Evolutionary conservation across 306 rosid species (phyloP).

Genomic region (Hippophae gyantsensis): DNA sequence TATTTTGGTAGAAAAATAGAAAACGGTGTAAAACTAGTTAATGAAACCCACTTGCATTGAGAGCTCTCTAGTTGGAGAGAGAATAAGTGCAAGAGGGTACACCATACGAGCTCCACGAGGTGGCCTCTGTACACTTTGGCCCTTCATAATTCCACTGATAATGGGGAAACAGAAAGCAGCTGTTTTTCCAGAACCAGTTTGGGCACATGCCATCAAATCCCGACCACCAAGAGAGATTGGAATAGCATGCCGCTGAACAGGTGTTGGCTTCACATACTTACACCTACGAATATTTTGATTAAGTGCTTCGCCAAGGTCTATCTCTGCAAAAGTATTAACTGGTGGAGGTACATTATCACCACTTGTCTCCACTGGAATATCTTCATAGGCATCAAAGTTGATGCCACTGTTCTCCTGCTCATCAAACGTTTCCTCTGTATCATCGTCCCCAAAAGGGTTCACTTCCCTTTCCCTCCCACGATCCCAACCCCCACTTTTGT

Average conservation of each 20-base stretch:
- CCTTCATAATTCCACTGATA: conserved; percentile 76
- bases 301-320: conserved; percentile 77
- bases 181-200: conserved; percentile 87
- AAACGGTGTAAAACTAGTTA: not conserved
- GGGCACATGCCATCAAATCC: conserved; percentile 92
- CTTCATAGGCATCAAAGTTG: conserved; percentile 79
- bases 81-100: conserved; percentile 78
- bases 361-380: conserved; percentile 78
- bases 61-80: conserved; percentile 87
- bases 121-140: conserved; percentile 54
- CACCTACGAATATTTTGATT: conserved; percentile 64
- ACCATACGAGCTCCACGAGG: conserved; percentile 68
- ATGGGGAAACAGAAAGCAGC: conserved; percentile 93
- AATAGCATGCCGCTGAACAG: conserved; percentile 79
- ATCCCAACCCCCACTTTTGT: conserved; percentile 56
- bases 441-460: conserved; percentile 60
- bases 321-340: conserved; percentile 79
- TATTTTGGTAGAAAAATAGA: conserved; percentile 7
- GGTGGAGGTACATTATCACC: conserved; percentile 69
- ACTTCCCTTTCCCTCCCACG: conserved; percentile 63
- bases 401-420: conserved; percentile 64
- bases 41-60: conserved; percentile 69
- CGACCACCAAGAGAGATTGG: conserved; percentile 75
- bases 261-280: conserved; percentile 80
- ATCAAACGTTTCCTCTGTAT: conserved; percentile 24